phyloP scores from a whole-genome alignment of 495 filamentous ascomycete genomes.

The Lasiosphaeria ovina region DNA sequence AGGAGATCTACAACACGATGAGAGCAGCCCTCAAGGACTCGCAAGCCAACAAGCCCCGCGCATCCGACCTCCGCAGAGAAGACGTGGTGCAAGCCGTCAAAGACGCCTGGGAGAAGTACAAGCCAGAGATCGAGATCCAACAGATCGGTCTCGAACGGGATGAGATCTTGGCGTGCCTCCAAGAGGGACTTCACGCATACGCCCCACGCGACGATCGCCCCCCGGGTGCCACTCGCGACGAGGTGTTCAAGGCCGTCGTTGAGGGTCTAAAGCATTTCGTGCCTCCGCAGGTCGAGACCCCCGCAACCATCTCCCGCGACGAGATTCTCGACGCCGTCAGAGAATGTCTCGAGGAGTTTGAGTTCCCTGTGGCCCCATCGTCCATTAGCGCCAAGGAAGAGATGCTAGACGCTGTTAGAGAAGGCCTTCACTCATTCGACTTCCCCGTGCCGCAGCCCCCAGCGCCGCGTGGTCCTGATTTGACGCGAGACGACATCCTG shows the following conservation, averaged over 20 bases:
- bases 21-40: conserved; percentile 72
- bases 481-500: conserved; percentile 40
- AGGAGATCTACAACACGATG: conserved; percentile 78
- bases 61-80: conserved; percentile 56
- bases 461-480: conserved; percentile 15
- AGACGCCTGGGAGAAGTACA: conserved; percentile 87
- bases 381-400: conserved; percentile 46
- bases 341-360: conserved; percentile 74
- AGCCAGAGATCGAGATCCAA: conserved; percentile 85
- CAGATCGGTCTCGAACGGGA: conserved; percentile 86
- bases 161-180: conserved; percentile 79
- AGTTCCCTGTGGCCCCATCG: conserved; percentile 55
- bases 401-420: conserved; percentile 53
- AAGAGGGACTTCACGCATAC: conserved; percentile 78
- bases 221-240: conserved; percentile 64
- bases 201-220: conserved; percentile 50
- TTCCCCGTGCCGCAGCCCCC: conserved; percentile 34
- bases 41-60: conserved; percentile 47
- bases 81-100: conserved; percentile 81
- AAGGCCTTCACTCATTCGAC: conserved; percentile 48
- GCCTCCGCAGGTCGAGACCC: conserved; percentile 65
- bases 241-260: conserved; percentile 78
- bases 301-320: conserved; percentile 67
- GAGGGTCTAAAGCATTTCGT: conserved; percentile 75
- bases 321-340: conserved; percentile 74